Evolutionary conservation across 768 basidiomycete genomes (phyloP), one percentile per base, ranked within the genome.

Genomic region (Pisolithus sp.): DNA sequence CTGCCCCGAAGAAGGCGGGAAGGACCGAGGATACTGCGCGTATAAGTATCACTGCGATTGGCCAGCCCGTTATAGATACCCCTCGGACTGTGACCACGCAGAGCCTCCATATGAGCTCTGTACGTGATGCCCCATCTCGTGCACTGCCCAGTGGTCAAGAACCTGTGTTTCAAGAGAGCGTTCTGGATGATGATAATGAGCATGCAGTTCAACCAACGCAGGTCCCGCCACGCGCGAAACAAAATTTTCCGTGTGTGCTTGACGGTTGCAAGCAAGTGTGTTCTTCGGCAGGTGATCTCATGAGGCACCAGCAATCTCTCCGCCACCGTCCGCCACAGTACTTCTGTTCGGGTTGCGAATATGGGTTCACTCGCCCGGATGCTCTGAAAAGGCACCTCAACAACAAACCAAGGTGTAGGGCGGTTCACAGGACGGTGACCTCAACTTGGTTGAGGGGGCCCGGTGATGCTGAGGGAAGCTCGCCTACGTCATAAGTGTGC

Each of bases 371-470:
- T 39, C 62, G 66, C 31, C 15, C 51, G 9, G 68, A 68, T 56
- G 68, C 62, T 7, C 53, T 69, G 53, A 68, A 69, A 62, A 58
- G 66, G 56, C 66, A 68, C 48, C 60, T 68, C 15, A 66, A 59
- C 46, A 56, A 53, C 53, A 66, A 64, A 56, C 58, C 49, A 1
- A 46, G 51, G 26, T 69, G 66, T 54, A 68, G 61, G 57, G 59
- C 21, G 47, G 43, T n/a, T 10, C 66, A 66, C 30, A 49, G 47
- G 36, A 49, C 55, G 18, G 65, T 57, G 44, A 13, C 52, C 15
- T 23, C 50, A 24, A 44, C n/a, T 18, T 3, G 17, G 36, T 37
- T 15, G n/a, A 23, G 24, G 23, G 34, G 41, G 30, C 4, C 20
- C 4, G 23, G 17, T 15, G 8, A 13, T 31, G 17, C 28, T 30